These are phyloP conservation scores for Aureobasidium sp. DNA, from an alignment of 2,329 filamentous ascomycete species.

Conservation along the genomic window DNA sequence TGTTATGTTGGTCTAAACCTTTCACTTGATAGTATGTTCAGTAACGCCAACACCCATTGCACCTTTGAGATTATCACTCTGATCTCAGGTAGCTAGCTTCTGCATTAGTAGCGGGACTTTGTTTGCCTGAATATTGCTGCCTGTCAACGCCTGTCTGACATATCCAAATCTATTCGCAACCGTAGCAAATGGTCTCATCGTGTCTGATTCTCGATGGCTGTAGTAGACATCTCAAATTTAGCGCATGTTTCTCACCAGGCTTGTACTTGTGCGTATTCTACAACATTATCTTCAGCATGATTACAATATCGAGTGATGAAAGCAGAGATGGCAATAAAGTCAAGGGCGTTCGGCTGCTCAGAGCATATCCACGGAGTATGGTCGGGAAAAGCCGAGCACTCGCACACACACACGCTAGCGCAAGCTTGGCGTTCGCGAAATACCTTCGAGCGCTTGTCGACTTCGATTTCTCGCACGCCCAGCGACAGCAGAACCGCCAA, in stretches of 20 bases:
- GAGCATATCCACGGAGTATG: not conserved
- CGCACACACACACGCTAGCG: constrained; percentile 4
- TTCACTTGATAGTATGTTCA: too few species aligned
- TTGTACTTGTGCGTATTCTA: too few species aligned
- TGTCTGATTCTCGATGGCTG: too few species aligned
- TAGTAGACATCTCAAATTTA: too few species aligned
- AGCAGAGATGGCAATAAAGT: not conserved
- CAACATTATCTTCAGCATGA: not conserved
- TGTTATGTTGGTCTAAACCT: not conserved
- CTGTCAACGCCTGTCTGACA: too few species aligned
- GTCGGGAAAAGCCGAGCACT: not conserved
- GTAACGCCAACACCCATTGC: not conserved
- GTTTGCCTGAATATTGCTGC: too few species aligned
- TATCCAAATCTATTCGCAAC: too few species aligned
- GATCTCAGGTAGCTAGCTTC: not conserved
- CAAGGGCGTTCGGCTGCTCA: not conserved
- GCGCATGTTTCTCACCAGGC: too few species aligned
- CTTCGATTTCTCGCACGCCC: constrained; percentile 7
- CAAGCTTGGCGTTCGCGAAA: not conserved
- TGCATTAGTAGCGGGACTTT: not conserved
- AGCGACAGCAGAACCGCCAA: constrained; percentile 11
- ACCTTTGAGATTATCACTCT: not conserved
- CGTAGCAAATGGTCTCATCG: too few species aligned
- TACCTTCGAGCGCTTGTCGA: constrained; percentile 6
- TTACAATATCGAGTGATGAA: not conserved